Evolutionary conservation across 78 protist genomes (phyloP).

Genomic region (Polysphondylium violaceum): DNA sequence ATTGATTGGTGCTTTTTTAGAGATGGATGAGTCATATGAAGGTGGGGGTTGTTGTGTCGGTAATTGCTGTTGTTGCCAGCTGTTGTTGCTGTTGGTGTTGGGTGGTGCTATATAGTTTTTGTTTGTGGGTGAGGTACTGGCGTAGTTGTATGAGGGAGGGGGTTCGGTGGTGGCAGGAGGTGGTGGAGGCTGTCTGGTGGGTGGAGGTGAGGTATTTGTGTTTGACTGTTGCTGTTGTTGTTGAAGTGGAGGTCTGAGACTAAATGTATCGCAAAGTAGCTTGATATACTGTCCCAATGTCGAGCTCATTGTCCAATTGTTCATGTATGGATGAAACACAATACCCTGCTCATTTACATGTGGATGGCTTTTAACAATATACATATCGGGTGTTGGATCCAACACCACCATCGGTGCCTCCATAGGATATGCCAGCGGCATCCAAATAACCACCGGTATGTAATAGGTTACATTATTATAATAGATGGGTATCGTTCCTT

Average conservation of each 20-base stretch:
- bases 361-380: conserved; percentile 39
- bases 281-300: conserved; percentile 24
- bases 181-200: background rate
- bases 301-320: conserved; percentile 31
- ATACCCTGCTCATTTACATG: conserved; percentile 44
- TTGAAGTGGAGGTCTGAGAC: conserved; percentile 41
- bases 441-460: conserved; percentile 44
- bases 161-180: background rate
- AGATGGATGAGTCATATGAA: conserved; percentile 37
- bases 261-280: conserved; percentile 50
- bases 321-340: conserved; percentile 33
- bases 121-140: background rate
- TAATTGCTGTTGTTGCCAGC: too few species aligned
- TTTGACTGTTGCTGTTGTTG: background rate
- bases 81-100: background rate
- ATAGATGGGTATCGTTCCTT: conserved; percentile 69
- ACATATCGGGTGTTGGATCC: conserved; percentile 80
- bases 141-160: background rate
- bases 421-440: conserved; percentile 52
- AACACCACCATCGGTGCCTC: conserved; percentile 27
- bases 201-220: background rate
- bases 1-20: conserved; percentile 16
- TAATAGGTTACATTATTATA: conserved; percentile 43
- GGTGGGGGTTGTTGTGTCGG: conserved; percentile 28
- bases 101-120: conserved; percentile 3